Percentiles rank a stretch among this genome's conserved stretches.
These are phyloP conservation scores for Chaetomium tenue DNA, from an alignment of 495 filamentous ascomycete species.

Conservation along the genomic window DNA sequence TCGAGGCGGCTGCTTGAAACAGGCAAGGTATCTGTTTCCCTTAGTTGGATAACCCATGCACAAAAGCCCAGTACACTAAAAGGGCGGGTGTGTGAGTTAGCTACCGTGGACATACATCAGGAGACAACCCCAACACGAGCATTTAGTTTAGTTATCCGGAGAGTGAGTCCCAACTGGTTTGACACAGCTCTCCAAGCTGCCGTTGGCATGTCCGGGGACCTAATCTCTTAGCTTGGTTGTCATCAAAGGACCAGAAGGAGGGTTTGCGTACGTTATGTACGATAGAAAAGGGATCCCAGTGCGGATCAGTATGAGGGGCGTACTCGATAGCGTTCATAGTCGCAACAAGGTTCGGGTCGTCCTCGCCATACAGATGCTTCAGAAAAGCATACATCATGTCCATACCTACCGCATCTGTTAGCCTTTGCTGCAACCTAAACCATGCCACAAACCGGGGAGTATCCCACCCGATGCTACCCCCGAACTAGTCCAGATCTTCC, in stretches of 20 bases:
- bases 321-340: constrained; percentile 35
- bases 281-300: constrained; percentile 40
- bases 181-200: constrained; percentile 10
- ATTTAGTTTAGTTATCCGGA: neutral
- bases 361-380: constrained; percentile 45
- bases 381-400: constrained; percentile 60
- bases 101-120: too few species aligned
- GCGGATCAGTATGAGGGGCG: constrained; percentile 35
- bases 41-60: too few species aligned
- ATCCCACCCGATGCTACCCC: constrained; percentile 19
- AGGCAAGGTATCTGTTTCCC: too few species aligned
- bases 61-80: too few species aligned
- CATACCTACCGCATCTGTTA: constrained; percentile 52
- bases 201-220: constrained; percentile 3
- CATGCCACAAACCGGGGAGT: neutral
- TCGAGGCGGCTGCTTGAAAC: too few species aligned
- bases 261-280: constrained; percentile 18
- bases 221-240: neutral
- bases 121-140: too few species aligned
- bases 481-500: constrained; percentile 61
- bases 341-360: constrained; percentile 23
- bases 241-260: neutral
- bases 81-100: too few species aligned
- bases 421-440: neutral
- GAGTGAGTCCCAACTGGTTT: neutral